Conservation (phyloP, 768 basidiomycete species). For the Lactarius sp. region DNA sequence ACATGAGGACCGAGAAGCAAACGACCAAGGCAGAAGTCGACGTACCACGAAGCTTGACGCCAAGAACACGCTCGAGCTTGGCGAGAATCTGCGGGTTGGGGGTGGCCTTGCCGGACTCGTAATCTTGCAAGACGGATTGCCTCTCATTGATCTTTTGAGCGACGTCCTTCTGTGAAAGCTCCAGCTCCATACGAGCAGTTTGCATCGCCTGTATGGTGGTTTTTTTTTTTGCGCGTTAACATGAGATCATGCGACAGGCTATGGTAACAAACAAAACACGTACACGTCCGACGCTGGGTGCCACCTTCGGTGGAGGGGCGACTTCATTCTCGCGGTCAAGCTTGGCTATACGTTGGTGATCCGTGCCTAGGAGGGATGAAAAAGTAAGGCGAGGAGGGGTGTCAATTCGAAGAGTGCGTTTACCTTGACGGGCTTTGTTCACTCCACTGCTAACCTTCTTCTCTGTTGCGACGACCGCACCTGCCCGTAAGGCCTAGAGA, state of each 20-base stretch:
- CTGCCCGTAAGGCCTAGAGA: slow-evolving; percentile 64
- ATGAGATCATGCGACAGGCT: neutral
- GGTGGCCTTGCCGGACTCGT: slow-evolving; percentile 83
- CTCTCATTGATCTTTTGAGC: slow-evolving; percentile 94
- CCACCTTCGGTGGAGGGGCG: slow-evolving; percentile 81
- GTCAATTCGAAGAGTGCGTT: neutral
- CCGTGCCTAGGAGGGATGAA: slow-evolving; percentile 55
- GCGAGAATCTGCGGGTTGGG: slow-evolving; percentile 82
- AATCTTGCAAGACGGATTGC: slow-evolving; percentile 80
- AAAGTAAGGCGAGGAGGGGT: neutral
- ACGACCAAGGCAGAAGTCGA: slow-evolving; percentile 3
- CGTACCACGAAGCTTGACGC: slow-evolving; percentile 85
- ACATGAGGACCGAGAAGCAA: slow-evolving; percentile 14
- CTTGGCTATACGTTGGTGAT: slow-evolving; percentile 91
- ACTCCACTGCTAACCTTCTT: slow-evolving; percentile 64
- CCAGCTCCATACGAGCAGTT: slow-evolving; percentile 68
- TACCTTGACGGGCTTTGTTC: slow-evolving; percentile 78
- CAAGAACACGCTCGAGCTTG: slow-evolving; percentile 83
- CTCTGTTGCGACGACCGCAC: slow-evolving; percentile 76
- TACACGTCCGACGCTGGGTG: slow-evolving; percentile 68
- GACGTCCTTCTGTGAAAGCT: slow-evolving; percentile 86
- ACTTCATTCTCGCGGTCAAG: slow-evolving; percentile 95
- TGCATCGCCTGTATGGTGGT: slow-evolving; percentile 62
- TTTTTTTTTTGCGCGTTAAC: too few species aligned
- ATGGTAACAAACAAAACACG: slow-evolving; percentile 25